These are phyloP conservation scores for Sporothrix euskadiensis DNA, from an alignment of 2,329 filamentous ascomycete genomes.

Conservation along the genomic window DNA sequence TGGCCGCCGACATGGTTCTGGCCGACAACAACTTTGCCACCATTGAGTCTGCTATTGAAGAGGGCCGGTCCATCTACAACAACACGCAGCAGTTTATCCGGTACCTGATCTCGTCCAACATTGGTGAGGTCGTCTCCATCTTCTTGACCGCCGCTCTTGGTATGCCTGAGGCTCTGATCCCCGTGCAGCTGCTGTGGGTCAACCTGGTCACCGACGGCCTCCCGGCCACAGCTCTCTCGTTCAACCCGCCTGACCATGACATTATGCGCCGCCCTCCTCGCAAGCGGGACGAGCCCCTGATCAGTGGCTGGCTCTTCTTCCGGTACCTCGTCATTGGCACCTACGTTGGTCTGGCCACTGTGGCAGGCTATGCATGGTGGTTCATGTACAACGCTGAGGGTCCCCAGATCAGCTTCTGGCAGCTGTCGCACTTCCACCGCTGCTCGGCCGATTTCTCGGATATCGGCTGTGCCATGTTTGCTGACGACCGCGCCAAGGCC, in stretches of 20 bases:
- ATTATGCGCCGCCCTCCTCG: constrained; percentile 92
- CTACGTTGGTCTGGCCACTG: constrained; percentile 92
- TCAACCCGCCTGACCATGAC: constrained; percentile 98
- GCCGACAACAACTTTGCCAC: constrained; percentile 99
- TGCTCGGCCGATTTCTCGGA: constrained; percentile 83
- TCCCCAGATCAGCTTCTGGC: constrained; percentile 86
- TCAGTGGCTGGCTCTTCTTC: constrained; percentile 96
- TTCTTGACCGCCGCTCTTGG: constrained; percentile 95
- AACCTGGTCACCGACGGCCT: constrained; percentile 97
- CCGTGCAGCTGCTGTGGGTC: constrained; percentile 97
- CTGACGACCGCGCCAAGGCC: constrained; percentile 79
- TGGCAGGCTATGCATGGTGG: constrained; percentile 99
- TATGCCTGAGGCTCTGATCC: constrained; percentile 96
- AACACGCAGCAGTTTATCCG: constrained; percentile 99
- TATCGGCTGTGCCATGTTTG: constrained; percentile 91
- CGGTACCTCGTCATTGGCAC: constrained; percentile 94
- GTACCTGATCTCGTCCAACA: constrained; percentile 98
- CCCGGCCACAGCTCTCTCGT: constrained; percentile 91
- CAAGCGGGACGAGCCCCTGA: constrained; percentile 88
- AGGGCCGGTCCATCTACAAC: constrained; percentile 98
- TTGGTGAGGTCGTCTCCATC: constrained; percentile 97
- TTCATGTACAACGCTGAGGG: constrained; percentile 94
- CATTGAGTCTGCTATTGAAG: constrained; percentile 92
- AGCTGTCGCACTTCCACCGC: constrained; percentile 90
- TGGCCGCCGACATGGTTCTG: constrained; percentile 97